These are phyloP conservation scores for Mycena crocata DNA, from an alignment of 768 basidiomycete genomes.

Conservation along the genomic window DNA sequence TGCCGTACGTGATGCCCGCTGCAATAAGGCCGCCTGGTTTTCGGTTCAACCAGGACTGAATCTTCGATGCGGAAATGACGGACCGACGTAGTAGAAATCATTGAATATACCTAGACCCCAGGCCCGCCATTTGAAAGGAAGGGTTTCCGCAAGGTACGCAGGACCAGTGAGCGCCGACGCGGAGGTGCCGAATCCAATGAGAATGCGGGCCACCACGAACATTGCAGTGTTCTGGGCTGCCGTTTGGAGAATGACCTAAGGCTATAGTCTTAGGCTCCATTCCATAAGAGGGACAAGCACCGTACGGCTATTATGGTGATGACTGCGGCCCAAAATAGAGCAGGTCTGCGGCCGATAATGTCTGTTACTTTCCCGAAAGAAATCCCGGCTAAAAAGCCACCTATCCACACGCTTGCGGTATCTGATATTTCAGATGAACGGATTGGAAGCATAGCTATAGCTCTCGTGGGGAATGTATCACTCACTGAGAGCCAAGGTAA, in stretches of 20 bases:
- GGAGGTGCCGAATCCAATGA: slow-evolving; percentile 38
- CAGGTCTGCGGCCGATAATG: slow-evolving; percentile 34
- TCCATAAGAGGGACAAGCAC: background rate
- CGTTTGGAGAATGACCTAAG: slow-evolving; percentile 34
- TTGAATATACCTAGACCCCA: slow-evolving; percentile 41
- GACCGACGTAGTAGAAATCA: slow-evolving; percentile 39
- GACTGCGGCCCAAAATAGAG: slow-evolving; percentile 37
- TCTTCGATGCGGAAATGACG: background rate
- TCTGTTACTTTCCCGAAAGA: slow-evolving; percentile 38
- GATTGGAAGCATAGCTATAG: no score
- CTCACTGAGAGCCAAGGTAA: background rate
- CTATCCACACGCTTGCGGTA: slow-evolving; percentile 38
- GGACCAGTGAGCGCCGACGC: slow-evolving; percentile 37
- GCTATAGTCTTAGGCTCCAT: background rate
- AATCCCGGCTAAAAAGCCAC: slow-evolving; percentile 37
- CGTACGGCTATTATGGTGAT: slow-evolving; percentile 32
- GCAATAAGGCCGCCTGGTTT: slow-evolving; percentile 29
- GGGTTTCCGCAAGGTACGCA: slow-evolving; percentile 36
- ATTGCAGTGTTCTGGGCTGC: slow-evolving; percentile 38
- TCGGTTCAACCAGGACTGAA: background rate
- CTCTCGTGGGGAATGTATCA: background rate
- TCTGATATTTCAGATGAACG: no score
- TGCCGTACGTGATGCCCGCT: slow-evolving; percentile 43
- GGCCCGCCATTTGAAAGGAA: slow-evolving; percentile 36
- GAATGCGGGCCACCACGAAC: slow-evolving; percentile 38